Evolutionary conservation across 352 stramenopile species (phyloP).

Genomic region (Phytophthora tentaculata): DNA sequence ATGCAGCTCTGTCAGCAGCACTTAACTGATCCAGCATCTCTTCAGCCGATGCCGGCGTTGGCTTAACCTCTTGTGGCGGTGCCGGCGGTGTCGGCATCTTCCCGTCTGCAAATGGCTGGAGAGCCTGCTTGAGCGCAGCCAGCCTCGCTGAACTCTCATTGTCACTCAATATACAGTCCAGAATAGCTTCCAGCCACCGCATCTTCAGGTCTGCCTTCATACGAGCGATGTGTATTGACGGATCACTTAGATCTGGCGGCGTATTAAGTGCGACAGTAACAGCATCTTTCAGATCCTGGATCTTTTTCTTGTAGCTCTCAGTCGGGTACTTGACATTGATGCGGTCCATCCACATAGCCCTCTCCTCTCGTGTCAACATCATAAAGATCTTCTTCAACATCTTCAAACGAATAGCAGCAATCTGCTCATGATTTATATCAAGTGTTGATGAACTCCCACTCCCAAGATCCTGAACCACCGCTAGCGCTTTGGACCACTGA

Average conservation of each 20-base stretch:
- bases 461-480: slow-evolving; percentile 49
- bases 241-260: slow-evolving; percentile 38
- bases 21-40: slow-evolving; percentile 40
- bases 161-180: slow-evolving; percentile 48
- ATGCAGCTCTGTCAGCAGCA: slow-evolving; percentile 30
- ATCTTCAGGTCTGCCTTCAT: slow-evolving; percentile 72
- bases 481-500: slow-evolving; percentile 56
- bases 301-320: slow-evolving; percentile 44
- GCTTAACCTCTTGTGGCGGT: slow-evolving; percentile 1
- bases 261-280: slow-evolving; percentile 15
- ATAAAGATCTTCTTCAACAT: slow-evolving; percentile 63
- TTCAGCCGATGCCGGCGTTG: slow-evolving; percentile 29
- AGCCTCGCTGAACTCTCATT: slow-evolving; percentile 53
- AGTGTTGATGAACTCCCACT: slow-evolving; percentile 14
- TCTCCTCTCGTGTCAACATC: slow-evolving; percentile 63
- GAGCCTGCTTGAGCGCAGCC: slow-evolving; percentile 51
- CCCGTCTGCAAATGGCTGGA: slow-evolving; percentile 57
- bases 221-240: slow-evolving; percentile 27
- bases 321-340: slow-evolving; percentile 53
- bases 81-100: slow-evolving; percentile 20
- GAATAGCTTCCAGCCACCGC: slow-evolving; percentile 60
- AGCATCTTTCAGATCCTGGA: slow-evolving; percentile 29
- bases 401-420: slow-evolving; percentile 44
- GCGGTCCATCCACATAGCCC: slow-evolving; percentile 56
- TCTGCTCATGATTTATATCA: slow-evolving; percentile 29